A percentile compares a stretch with the other conserved stretches of the same genome.
Conservation (phyloP, 306 rosid species). For the Ammopiptanthus mongolicus region DNA sequence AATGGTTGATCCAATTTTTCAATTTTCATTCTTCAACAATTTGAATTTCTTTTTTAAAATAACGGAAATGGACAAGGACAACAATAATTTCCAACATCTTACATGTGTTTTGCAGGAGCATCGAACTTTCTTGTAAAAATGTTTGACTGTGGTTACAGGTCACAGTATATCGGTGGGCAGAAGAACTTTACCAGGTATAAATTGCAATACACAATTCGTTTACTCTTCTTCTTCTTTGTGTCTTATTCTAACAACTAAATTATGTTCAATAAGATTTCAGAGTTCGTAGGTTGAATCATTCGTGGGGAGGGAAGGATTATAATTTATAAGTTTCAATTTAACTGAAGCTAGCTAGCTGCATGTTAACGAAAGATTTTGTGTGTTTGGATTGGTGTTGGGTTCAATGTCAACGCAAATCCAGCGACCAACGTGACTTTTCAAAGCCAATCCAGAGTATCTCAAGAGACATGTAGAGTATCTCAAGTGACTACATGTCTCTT, state of each 20-base stretch:
- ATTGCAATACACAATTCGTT: background rate
- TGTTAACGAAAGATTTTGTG: no score
- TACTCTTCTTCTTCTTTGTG: background rate
- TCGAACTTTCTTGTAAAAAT: conserved; percentile 20
- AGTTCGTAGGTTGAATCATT: background rate
- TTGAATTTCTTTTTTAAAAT: background rate
- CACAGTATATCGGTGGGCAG: conserved; percentile 42
- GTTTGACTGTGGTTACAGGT: conserved; percentile 44
- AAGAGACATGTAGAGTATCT: no score
- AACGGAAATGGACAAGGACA: background rate
- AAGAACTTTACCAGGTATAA: conserved; percentile 49
- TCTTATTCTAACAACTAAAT: background rate
- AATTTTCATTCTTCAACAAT: background rate
- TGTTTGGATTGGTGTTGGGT: no score
- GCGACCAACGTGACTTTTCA: no score
- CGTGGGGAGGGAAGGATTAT: background rate
- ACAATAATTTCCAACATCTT: background rate
- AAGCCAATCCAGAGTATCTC: no score
- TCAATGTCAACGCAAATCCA: no score
- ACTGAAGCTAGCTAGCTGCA: background rate
- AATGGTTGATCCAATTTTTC: background rate
- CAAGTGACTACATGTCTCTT: no score
- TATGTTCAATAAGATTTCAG: background rate
- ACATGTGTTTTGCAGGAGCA: background rate
- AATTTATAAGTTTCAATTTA: background rate